A percentile compares a stretch with the other conserved stretches of the same genome.
Evolutionary conservation across 257 asterid genomes (phyloP).

Genomic region (Fraxinus anomala): DNA sequence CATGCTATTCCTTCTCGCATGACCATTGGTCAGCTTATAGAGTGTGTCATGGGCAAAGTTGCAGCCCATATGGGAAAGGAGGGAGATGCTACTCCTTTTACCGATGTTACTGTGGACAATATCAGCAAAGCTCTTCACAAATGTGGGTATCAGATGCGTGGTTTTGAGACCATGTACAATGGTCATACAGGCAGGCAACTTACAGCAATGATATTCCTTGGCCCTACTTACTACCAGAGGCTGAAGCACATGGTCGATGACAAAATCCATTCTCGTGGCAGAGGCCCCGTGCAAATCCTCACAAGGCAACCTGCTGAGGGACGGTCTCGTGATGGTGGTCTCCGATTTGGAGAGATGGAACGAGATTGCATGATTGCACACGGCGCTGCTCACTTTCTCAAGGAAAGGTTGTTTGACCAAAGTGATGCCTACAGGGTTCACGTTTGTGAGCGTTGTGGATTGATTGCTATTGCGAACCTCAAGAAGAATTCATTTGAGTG

Average conservation of each 20-base stretch:
- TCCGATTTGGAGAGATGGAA: constrained; percentile 97
- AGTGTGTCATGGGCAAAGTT: constrained; percentile 95
- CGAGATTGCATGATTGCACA: constrained; percentile 98
- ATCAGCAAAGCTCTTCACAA: constrained; percentile 91
- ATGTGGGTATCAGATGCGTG: constrained; percentile 98
- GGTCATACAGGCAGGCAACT: constrained; percentile 93
- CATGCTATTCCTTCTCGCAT: constrained; percentile 98
- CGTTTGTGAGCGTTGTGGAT: constrained; percentile 87
- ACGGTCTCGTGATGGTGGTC: constrained; percentile 96
- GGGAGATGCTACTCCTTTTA: constrained; percentile 96
- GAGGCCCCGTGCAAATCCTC: constrained; percentile 97
- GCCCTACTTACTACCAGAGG: constrained; percentile 95
- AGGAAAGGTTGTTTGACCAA: constrained; percentile 89
- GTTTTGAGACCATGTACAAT: constrained; percentile 95
- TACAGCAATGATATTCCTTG: constrained; percentile 79
- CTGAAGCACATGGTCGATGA: constrained; percentile 98
- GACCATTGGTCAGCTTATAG: constrained; percentile 96
- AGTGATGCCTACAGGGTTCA: constrained; percentile 96
- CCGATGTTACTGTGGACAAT: constrained; percentile 93
- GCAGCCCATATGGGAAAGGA: constrained; percentile 99
- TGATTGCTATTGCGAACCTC: constrained; percentile 88
- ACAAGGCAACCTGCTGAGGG: constrained; percentile 99
- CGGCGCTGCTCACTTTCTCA: constrained; percentile 92
- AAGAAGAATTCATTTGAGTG: constrained; percentile 92
- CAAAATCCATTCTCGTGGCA: constrained; percentile 95